Evolutionary conservation across 2,329 filamentous ascomycete genomes (phyloP), one percentile per base, ranked within the genome.

Genomic region (Sphaerulina vaccinii): DNA sequence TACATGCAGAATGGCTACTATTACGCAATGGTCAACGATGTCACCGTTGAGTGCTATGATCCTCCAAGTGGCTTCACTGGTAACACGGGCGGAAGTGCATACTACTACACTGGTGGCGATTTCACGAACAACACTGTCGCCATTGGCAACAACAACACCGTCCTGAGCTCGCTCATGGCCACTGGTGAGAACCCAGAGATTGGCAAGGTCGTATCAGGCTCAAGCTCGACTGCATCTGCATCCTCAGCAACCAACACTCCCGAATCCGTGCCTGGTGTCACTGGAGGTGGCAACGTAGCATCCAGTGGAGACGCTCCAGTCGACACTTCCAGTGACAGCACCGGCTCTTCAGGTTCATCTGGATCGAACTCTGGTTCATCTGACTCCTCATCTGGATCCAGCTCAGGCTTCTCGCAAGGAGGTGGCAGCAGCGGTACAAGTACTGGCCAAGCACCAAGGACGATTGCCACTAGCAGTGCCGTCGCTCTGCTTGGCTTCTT

Each of bases 1-100:
- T 88, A 95, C 71, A 92, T 97, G 78, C 76, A 89, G 73, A 79
- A 88, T 66, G 88, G 89, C 24, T 97, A 96, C 78, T 96, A 93
- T 78, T 96, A 87, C 68, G 87, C 90, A 48, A 82, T 81, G 37
- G 82, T 96, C 64, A 78, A 83, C 49, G 83, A 90, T 49, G 82
- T 99, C 54, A 79, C 76, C n/a, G 84, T 97, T 29, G 75, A 90
- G 61, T 99, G 93, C 84, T 97, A 88, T 77, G 80, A 91, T 61
- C 84, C 89, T 3, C 93, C 92, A 23, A 79, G 81, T 18, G 87
- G 84, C 71, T 82, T 78, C 49, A 81, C 82, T 58, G 80, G 76
- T 60, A 70, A 72, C 42, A 51, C 55, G 27, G 83, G 83, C 55
- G 70, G 68, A 61, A 79, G 78, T 57, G 85, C 85, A 19, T 99